Percentiles rank a stretch among this genome's conserved stretches.
Evolutionary conservation across 805 yeast species (phyloP).

Genomic region (Metschnikowia shivogae): DNA sequence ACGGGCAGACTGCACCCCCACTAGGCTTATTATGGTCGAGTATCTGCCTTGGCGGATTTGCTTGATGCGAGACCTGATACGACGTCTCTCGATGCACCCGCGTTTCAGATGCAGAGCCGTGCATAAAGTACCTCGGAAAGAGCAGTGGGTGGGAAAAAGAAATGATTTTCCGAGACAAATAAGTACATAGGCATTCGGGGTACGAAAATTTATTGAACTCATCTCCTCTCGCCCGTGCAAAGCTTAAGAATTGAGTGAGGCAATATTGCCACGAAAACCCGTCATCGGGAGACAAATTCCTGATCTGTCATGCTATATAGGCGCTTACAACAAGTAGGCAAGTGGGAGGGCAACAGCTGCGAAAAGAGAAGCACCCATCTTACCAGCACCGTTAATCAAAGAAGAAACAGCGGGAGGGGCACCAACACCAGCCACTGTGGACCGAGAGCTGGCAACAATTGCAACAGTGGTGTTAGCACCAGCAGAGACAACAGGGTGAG

Average conservation of each 20-base stretch:
- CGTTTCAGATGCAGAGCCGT: constrained; percentile 1
- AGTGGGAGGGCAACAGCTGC: constrained; percentile 32
- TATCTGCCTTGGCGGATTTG: too few species aligned
- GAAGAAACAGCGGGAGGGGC: constrained; percentile 12
- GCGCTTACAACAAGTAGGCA: constrained; percentile 32
- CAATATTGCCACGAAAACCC: constrained; percentile 1
- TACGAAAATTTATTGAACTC: background rate
- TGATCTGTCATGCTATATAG: background rate
- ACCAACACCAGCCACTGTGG: constrained; percentile 14
- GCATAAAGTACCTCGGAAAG: background rate
- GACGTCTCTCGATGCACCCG: constrained; percentile 1
- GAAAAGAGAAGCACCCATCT: constrained; percentile 23
- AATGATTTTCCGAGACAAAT: too few species aligned
- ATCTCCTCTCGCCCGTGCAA: background rate
- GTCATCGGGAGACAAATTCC: background rate
- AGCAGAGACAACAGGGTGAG: background rate
- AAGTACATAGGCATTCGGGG: background rate
- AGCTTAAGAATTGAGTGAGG: background rate
- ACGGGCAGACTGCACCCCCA: too few species aligned
- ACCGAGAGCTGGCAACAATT: background rate
- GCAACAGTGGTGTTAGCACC: constrained; percentile 2
- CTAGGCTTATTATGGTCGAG: too few species aligned
- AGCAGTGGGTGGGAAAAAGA: too few species aligned
- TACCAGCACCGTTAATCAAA: constrained; percentile 18
- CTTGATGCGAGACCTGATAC: background rate